Conservation (phyloP, 2,329 filamentous ascomycete genomes). For the Pyrenophora teres region DNA sequence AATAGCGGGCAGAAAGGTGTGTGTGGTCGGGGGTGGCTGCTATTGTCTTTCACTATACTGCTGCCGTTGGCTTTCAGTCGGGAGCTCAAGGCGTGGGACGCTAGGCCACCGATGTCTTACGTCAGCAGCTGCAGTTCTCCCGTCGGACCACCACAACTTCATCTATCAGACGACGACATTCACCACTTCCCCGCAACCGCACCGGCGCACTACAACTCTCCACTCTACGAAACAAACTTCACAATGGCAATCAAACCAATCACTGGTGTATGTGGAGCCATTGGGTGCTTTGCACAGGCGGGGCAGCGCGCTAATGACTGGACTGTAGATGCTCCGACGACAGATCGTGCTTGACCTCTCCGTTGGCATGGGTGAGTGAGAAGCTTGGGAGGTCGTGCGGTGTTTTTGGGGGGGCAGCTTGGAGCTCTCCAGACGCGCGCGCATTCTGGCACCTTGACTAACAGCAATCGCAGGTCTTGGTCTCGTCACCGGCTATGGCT, state of each 20-base stretch:
- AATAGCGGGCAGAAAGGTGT: conserved; percentile 10
- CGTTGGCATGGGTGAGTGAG: conserved; percentile 65
- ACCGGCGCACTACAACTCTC: conserved; percentile 36
- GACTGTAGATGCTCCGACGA: conserved; percentile 65
- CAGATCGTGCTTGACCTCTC: conserved; percentile 69
- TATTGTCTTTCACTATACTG: conserved; percentile 19
- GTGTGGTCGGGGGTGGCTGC: conserved; percentile 7
- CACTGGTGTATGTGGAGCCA: conserved; percentile 54
- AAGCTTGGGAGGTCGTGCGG: background rate
- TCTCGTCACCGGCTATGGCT: conserved; percentile 66
- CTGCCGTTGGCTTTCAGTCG: conserved; percentile 19
- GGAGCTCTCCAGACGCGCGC: conserved; percentile 12
- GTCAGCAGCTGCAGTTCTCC: conserved; percentile 15
- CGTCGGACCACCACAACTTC: conserved; percentile 41
- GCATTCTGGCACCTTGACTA: conserved; percentile 24
- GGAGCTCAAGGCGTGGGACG: conserved; percentile 24
- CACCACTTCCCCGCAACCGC: conserved; percentile 36
- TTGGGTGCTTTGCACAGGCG: conserved; percentile 27
- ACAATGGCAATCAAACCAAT: conserved; percentile 56
- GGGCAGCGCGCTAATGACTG: conserved; percentile 33
- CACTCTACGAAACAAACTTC: conserved; percentile 28
- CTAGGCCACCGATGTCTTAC: conserved; percentile 12
- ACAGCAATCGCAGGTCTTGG: conserved; percentile 59
- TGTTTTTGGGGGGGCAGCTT: background rate
- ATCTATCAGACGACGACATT: conserved; percentile 30